phyloP scores from a whole-genome alignment of 2,329 filamentous ascomycete species.

The Gliomastix tumulicola region DNA sequence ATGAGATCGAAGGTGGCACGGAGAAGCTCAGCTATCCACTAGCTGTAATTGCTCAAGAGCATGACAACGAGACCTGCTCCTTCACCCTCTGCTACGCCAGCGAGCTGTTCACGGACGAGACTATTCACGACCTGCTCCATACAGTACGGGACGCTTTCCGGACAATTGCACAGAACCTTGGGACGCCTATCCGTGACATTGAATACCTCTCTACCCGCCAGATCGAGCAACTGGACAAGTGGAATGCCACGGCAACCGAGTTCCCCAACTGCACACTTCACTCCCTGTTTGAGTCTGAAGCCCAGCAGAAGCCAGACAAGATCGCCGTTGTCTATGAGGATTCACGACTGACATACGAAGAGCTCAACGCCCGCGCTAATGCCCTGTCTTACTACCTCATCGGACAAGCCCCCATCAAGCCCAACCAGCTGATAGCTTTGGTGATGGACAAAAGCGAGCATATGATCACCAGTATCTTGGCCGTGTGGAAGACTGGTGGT shows the following conservation, averaged over 20 bases:
- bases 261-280: not conserved
- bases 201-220: not conserved
- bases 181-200: not conserved
- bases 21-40: slow-evolving; percentile 4
- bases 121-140: not conserved
- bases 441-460: slow-evolving; percentile 2
- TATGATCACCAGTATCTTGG: slow-evolving; percentile 6
- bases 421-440: slow-evolving; percentile 6
- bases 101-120: slow-evolving; percentile 1
- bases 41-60: slow-evolving; percentile 2
- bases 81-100: slow-evolving; percentile 1
- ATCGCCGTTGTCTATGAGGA: slow-evolving; percentile 5
- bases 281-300: not conserved
- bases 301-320: slow-evolving; percentile 2
- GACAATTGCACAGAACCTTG: not conserved
- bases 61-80: not conserved
- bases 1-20: not conserved
- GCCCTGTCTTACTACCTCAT: slow-evolving; percentile 3
- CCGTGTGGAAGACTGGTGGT: slow-evolving; percentile 8
- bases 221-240: not conserved
- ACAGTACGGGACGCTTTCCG: slow-evolving; percentile 1
- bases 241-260: not conserved
- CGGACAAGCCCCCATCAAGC: slow-evolving; percentile 4
- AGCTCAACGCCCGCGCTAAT: slow-evolving; percentile 6
- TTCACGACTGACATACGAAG: slow-evolving; percentile 2